A percentile compares a stretch with the other conserved stretches of the same genome.
phyloP scores from a whole-genome alignment of 2,329 filamentous ascomycete species.

The Acrocalymma vagum region DNA sequence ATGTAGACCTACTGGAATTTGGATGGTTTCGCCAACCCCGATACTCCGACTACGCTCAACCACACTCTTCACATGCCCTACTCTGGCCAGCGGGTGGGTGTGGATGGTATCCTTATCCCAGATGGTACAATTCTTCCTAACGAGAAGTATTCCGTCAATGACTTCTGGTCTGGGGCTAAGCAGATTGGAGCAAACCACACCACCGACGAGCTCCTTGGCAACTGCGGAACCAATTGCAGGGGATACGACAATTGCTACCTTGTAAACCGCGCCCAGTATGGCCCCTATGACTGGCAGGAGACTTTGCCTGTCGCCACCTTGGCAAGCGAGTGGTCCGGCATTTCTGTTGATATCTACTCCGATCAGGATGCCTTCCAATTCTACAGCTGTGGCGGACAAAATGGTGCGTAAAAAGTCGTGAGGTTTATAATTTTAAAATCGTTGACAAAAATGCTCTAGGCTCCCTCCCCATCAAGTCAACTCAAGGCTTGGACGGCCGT shows the following conservation, averaged over 20 bases:
- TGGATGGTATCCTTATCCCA: conserved; percentile 64
- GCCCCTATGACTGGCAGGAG: conserved; percentile 70
- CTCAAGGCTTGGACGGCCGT: conserved; percentile 70
- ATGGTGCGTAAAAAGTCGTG: conserved; percentile 59
- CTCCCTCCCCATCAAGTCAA: conserved; percentile 71
- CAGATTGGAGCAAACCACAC: conserved; percentile 76
- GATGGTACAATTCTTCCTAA: conserved; percentile 72
- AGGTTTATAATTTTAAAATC: not conserved
- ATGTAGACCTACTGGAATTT: conserved; percentile 81
- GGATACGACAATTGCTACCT: conserved; percentile 85
- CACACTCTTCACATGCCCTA: conserved; percentile 79
- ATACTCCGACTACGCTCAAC: conserved; percentile 71
- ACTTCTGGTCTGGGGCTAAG: conserved; percentile 85
- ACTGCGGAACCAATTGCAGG: conserved; percentile 83
- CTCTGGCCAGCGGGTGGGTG: conserved; percentile 72
- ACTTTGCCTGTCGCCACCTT: conserved; percentile 70
- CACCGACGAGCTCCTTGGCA: conserved; percentile 69
- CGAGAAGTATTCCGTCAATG: conserved; percentile 72
- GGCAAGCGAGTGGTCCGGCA: conserved; percentile 79
- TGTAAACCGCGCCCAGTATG: conserved; percentile 68
- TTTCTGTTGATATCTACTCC: conserved; percentile 80
- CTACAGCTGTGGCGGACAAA: conserved; percentile 81
- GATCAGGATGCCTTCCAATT: conserved; percentile 91
- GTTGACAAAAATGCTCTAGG: conserved; percentile 38
- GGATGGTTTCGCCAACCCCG: conserved; percentile 78